These are phyloP conservation scores for Ogataea pilisensis DNA, from an alignment of 805 yeast genomes.

Conservation along the genomic window DNA sequence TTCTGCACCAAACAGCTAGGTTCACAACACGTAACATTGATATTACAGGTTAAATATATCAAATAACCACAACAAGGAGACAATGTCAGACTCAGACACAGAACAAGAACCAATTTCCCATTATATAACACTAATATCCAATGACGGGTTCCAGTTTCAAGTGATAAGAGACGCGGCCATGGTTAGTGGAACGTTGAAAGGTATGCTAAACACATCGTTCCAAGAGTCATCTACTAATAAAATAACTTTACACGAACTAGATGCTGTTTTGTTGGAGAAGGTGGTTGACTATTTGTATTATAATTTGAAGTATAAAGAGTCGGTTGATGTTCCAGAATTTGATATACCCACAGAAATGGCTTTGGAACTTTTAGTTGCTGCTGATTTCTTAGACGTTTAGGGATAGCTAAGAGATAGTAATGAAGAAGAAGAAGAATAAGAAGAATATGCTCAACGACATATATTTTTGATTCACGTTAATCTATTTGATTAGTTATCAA, in stretches of 20 bases:
- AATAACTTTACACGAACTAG: conserved; percentile 59
- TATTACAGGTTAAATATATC: too few species aligned
- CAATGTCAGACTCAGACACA: conserved; percentile 22
- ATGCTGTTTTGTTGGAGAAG: conserved; percentile 67
- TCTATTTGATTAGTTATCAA: too few species aligned
- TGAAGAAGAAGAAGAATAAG: too few species aligned
- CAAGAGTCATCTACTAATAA: conserved; percentile 56
- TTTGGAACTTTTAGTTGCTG: conserved; percentile 83
- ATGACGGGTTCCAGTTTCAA: conserved; percentile 62
- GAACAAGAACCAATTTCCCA: conserved; percentile 20
- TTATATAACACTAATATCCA: conserved; percentile 65
- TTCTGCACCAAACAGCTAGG: too few species aligned
- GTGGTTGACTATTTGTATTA: conserved; percentile 84
- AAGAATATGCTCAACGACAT: too few species aligned
- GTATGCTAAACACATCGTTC: conserved; percentile 53
- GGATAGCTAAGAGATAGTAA: too few species aligned
- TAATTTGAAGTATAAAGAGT: conserved; percentile 61
- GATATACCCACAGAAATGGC: conserved; percentile 94
- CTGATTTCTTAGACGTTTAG: conserved; percentile 76
- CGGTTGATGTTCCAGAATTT: conserved; percentile 74
- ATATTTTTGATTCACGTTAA: too few species aligned
- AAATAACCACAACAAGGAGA: too few species aligned
- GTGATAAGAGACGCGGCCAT: conserved; percentile 71
- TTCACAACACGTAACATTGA: too few species aligned
- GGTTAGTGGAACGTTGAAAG: conserved; percentile 59